Evolutionary conservation across 2,329 filamentous ascomycete genomes (phyloP), one percentile per base, ranked within the genome.

Genomic region (Fusarium sp.): DNA sequence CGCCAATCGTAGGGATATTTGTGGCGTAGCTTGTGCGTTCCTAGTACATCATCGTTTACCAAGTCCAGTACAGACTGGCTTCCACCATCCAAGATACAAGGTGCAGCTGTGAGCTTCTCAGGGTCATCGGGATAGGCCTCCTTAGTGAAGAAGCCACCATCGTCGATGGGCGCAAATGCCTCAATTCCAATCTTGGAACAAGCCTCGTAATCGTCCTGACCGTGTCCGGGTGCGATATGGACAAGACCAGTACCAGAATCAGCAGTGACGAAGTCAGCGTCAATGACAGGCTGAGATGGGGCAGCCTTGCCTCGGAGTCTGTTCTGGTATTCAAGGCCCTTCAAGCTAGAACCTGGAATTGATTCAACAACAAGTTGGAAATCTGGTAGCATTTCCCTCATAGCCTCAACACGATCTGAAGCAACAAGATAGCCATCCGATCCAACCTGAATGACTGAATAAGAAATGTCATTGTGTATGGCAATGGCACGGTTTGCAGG

Each of bases 1-100:
- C 96, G 87, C 96, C 96, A 99, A 79, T 99, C 96, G 71, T 98
- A 97, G 0, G 96, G 96, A 76, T 98, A 98, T 78, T 97, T 98
- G 83, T 99, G 96, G 52, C 85, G 85, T 76, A 95, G 91, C 57
- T 84, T 84, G 71, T 96, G 91, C 6, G 86, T 86, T 39, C 85
- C 84, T 40, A 97, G 81, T 5, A 98, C 85, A 62, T 88, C 82
- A 0, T 85, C 81, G 25, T 83, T 81, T 4, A 97, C 82, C 50
- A 96, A 82, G 2, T 89, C 83, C 33, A 98, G 78, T 1, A 97
- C 90, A 5, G 87, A 86, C 49, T 84, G 80, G 35, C 88, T 88
- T 40, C 94, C 94, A 10, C 88, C 87, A 19, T 86, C 85, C 32
- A 94, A 83, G 10, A 97, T 93, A 0, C 87, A 83, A 44, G 92